Percentiles rank a stretch among this genome's conserved stretches.
Conservation (phyloP, 2,329 filamentous ascomycete genomes). For the Cercospora brassicicola region DNA sequence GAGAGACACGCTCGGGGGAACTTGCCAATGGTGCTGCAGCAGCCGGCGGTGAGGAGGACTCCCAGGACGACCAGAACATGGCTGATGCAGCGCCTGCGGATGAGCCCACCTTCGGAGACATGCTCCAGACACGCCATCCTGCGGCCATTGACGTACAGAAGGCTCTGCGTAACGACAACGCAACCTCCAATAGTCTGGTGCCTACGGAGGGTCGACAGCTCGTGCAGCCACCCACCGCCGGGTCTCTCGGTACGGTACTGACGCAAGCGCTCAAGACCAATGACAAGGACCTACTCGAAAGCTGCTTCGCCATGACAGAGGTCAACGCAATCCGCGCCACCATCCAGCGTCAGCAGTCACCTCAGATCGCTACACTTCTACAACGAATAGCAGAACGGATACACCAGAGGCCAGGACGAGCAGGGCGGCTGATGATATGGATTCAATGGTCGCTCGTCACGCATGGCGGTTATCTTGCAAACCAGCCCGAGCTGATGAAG, state of each 20-base stretch:
- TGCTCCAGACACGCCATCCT: slow-evolving; percentile 67
- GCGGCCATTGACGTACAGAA: slow-evolving; percentile 71
- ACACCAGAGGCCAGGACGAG: slow-evolving; percentile 81
- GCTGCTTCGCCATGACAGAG: slow-evolving; percentile 81
- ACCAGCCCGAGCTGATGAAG: slow-evolving; percentile 78
- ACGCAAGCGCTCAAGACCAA: slow-evolving; percentile 91
- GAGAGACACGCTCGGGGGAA: slow-evolving; percentile 2
- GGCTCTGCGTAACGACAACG: slow-evolving; percentile 41
- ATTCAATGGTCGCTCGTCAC: slow-evolving; percentile 92
- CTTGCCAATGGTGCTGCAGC: slow-evolving; percentile 28
- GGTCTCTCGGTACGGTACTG: slow-evolving; percentile 84
- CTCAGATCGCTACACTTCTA: slow-evolving; percentile 75
- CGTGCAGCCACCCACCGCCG: slow-evolving; percentile 53
- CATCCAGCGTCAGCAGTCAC: slow-evolving; percentile 84
- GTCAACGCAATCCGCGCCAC: slow-evolving; percentile 77
- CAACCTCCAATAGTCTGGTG: slow-evolving; percentile 51
- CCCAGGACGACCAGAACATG: slow-evolving; percentile 28
- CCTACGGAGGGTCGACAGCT: slow-evolving; percentile 36
- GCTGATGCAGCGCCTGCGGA: slow-evolving; percentile 33
- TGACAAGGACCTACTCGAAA: slow-evolving; percentile 84
- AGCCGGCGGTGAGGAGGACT: slow-evolving; percentile 34
- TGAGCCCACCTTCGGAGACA: slow-evolving; percentile 79
- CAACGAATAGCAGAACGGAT: slow-evolving; percentile 83
- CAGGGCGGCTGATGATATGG: slow-evolving; percentile 89
- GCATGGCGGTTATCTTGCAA: slow-evolving; percentile 86